phyloP scores from a whole-genome alignment of 306 rosid species.

The Acacia acuminata region DNA sequence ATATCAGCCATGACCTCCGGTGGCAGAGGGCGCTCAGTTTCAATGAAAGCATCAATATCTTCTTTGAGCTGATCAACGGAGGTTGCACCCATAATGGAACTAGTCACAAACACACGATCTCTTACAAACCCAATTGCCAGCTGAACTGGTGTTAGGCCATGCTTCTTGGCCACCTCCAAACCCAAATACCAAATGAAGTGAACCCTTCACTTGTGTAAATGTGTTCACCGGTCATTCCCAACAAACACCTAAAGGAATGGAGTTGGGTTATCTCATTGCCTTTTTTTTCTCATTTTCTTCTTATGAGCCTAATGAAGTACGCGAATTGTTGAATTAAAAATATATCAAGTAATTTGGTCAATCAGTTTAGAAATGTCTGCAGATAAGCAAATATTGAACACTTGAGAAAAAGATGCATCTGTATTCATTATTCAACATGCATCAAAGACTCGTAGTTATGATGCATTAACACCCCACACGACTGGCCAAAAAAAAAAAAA shows the following conservation, averaged over 20 bases:
- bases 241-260: too few species aligned
- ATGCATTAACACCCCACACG: background rate
- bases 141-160: slow-evolving; percentile 69
- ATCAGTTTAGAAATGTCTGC: too few species aligned
- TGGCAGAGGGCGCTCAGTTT: slow-evolving; percentile 72
- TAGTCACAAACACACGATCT: slow-evolving; percentile 86
- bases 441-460: background rate
- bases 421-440: background rate
- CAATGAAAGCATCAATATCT: slow-evolving; percentile 70
- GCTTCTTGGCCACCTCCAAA: slow-evolving; percentile 68
- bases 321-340: too few species aligned
- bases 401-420: background rate
- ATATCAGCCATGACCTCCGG: slow-evolving; percentile 60
- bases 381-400: background rate
- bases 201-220: too few species aligned
- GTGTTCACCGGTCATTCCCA: too few species aligned
- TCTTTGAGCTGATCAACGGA: slow-evolving; percentile 79
- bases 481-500: too few species aligned
- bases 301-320: too few species aligned
- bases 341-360: too few species aligned
- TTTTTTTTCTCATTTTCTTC: too few species aligned
- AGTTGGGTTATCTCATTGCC: too few species aligned
- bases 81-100: slow-evolving; percentile 89
- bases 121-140: slow-evolving; percentile 87
- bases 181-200: too few species aligned